phyloP scores from a whole-genome alignment of 257 asterid genomes.

The Scutellaria barbata region DNA sequence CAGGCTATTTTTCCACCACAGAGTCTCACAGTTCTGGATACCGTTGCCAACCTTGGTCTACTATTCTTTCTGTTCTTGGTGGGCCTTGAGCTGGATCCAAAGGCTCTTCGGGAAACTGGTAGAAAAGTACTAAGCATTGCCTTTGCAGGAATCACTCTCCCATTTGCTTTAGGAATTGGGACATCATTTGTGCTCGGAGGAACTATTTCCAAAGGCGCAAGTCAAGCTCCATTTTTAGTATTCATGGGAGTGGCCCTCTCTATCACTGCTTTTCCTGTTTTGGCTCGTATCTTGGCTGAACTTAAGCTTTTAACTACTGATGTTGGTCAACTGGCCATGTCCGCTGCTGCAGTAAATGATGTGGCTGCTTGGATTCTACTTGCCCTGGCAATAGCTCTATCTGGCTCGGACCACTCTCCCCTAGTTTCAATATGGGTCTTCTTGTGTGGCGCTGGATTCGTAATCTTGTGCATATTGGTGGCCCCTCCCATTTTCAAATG shows the following conservation, averaged over 20 bases:
- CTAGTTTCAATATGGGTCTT: constrained; percentile 66
- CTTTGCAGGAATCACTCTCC: constrained; percentile 64
- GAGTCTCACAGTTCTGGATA: constrained; percentile 68
- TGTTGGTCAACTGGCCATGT: constrained; percentile 70
- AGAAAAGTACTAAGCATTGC: constrained; percentile 62
- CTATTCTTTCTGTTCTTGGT: constrained; percentile 71
- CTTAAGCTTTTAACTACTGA: constrained; percentile 74
- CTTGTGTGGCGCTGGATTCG: constrained; percentile 58
- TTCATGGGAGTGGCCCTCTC: constrained; percentile 91
- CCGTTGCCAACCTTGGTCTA: constrained; percentile 74
- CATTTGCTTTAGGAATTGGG: constrained; percentile 71
- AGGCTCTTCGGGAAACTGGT: constrained; percentile 57
- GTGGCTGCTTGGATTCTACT: constrained; percentile 78
- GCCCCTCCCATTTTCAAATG: constrained; percentile 60
- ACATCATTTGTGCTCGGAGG: constrained; percentile 55
- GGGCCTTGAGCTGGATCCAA: constrained; percentile 67
- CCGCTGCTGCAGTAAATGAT: constrained; percentile 80
- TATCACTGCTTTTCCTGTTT: constrained; percentile 74
- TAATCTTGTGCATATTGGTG: constrained; percentile 41
- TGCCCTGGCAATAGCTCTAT: constrained; percentile 68
- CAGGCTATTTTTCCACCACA: constrained; percentile 58
- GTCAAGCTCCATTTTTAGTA: constrained; percentile 55
- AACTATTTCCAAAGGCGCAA: constrained; percentile 58
- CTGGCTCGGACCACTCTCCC: constrained; percentile 57
- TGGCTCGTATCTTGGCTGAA: constrained; percentile 77